Evolutionary conservation across 169 alveolate genomes (phyloP).

Genomic region (Plasmodium cynomolgi): DNA sequence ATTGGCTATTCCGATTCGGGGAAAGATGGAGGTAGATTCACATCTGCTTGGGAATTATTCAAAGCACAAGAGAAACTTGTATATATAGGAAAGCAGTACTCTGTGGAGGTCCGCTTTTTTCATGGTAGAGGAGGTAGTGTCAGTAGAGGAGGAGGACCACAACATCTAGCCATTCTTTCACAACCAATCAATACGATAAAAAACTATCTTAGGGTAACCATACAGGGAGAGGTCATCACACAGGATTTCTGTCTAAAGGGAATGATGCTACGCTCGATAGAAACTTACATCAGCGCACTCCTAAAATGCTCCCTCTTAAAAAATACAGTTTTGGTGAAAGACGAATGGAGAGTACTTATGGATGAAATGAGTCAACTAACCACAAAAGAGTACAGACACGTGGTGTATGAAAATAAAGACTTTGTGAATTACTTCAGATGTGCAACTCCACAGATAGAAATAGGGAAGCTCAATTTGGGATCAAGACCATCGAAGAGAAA

Average conservation of each 20-base stretch:
- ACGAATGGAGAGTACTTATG: conserved; percentile 84
- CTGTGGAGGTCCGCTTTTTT: conserved; percentile 83
- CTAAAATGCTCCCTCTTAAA: conserved; percentile 77
- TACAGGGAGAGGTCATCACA: conserved; percentile 86
- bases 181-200: conserved; percentile 88
- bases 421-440: conserved; percentile 86
- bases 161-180: conserved; percentile 86
- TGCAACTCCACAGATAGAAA: conserved; percentile 88
- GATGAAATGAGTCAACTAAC: conserved; percentile 84
- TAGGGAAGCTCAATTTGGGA: conserved; percentile 87
- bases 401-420: conserved; percentile 79
- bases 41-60: conserved; percentile 90
- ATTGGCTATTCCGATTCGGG: conserved; percentile 91
- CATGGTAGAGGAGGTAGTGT: conserved; percentile 91
- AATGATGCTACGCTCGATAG: conserved; percentile 84
- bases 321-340: conserved; percentile 66
- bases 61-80: conserved; percentile 83
- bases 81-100: conserved; percentile 80
- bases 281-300: conserved; percentile 85
- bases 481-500: conserved; percentile 87
- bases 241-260: conserved; percentile 82
- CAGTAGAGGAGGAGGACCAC: conserved; percentile 91
- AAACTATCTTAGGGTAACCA: conserved; percentile 86
- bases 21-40: conserved; percentile 89
- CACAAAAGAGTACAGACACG: conserved; percentile 81